Percentiles rank a stretch among this genome's conserved stretches.
phyloP scores from a whole-genome alignment of 2,329 filamentous ascomycete species.

The Teratosphaeria zuluensis region DNA sequence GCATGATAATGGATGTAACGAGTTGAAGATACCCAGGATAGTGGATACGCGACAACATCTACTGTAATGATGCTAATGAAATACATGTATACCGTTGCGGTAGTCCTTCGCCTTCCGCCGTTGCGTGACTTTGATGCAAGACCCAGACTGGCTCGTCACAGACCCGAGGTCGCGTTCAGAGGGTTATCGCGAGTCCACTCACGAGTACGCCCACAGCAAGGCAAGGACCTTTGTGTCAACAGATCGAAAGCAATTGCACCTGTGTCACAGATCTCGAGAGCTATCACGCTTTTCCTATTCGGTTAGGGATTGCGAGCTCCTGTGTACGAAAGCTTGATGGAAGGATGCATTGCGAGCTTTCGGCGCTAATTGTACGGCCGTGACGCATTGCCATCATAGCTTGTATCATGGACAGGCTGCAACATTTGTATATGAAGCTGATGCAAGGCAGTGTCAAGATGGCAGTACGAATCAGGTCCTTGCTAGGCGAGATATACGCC shows the following conservation, averaged over 20 bases:
- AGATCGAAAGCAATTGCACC: background rate
- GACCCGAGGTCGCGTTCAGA: too few relatives aligned
- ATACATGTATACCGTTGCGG: too few relatives aligned
- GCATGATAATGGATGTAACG: background rate
- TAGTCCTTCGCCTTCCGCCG: too few relatives aligned
- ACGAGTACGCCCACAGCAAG: too few relatives aligned
- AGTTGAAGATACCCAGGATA: background rate
- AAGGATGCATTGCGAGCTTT: background rate
- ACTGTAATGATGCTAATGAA: background rate
- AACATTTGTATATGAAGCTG: background rate
- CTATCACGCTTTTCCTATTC: background rate
- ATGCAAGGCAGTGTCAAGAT: background rate
- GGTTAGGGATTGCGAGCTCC: background rate
- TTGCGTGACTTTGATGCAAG: too few relatives aligned
- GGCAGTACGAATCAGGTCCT: background rate
- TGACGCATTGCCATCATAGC: background rate
- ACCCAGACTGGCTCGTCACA: too few relatives aligned
- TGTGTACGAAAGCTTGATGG: background rate
- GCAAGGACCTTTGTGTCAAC: too few relatives aligned
- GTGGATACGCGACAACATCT: background rate
- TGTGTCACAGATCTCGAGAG: background rate
- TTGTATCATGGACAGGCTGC: background rate
- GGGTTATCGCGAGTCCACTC: too few relatives aligned
- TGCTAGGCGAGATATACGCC: background rate
- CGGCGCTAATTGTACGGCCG: background rate